Evolutionary conservation across 2,329 filamentous ascomycete genomes (phyloP), one percentile per base, ranked within the genome.

Genomic region (Alternaria gaisen): DNA sequence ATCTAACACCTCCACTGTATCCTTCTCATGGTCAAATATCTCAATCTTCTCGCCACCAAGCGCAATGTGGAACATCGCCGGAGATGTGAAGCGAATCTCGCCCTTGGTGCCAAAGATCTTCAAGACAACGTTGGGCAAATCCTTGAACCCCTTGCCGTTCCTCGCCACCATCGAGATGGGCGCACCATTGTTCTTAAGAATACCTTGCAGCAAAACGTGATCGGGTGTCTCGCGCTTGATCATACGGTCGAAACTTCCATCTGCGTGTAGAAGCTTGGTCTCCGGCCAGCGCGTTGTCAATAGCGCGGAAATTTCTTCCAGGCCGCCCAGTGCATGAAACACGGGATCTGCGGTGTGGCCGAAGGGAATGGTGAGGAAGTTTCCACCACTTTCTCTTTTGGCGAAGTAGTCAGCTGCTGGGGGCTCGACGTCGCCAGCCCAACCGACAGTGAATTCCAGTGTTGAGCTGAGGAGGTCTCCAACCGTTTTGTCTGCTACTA

Each of bases 1-100:
- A 0, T 79, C 67, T 0, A 85, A 72, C 4, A 74, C 64, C 9
- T 83, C 79, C 1, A 87, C 79, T 24, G 77, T 66, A 28, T 83
- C 82, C 0, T 72, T 83, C 26, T 73, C 80, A 48, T 82, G 82
- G 8, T 36, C 32, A 36, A 36, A 83, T 1, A 88, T 67, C 41
- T 85, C 79, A 9, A 87, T 77, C 12, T 79, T 79, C 11, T 83
- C 74, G 0, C 76, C 75, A 0, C 74, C 72, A 0, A 76, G 66
- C 46, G 82, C 78, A 16, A 72, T n/a, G n/a, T n/a, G n/a, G n/a
- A n/a, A 18, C 6, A 1, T 48, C 4, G 44, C 20, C 0, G 28
- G 11, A 6, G 44, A 48, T 5, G 44, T 34, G 9, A 48, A 5
- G 11, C 44, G 28, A 0, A 34, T 48, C 18, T 48, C 44, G 5